Evolutionary conservation across 1,139 yeast species (phyloP), one percentile per base, ranked within the genome.

Genomic region (Tardiomyces digboiensis): DNA sequence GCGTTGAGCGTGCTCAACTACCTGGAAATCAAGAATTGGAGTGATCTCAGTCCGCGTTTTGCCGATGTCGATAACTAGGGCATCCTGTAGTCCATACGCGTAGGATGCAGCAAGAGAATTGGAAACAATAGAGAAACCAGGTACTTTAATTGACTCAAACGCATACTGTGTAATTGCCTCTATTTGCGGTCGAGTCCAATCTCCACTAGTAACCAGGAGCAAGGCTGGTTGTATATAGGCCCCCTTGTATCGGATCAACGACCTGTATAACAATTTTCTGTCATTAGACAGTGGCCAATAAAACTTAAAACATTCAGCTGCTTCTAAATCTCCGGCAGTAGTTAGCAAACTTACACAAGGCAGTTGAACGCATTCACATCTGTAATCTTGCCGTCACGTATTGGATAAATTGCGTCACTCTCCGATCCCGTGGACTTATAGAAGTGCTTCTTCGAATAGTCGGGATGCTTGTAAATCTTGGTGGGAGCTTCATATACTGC

Each of bases 21-120:
- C 71, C 47, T 79, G 78, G 56, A 78, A 85, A 46, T 85, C 93
- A 40, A 84, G 65, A 20, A 91, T 77, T 1, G 96, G 93, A 5
- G 82, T 73, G 37, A 91, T 71, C 59, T 87, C 95, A 1, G 87
- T 77, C 53, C 80, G 76, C 38, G 80, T 77, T 48, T 72, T 69
- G 19, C 97, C 97, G 39, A 91, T 72, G 61, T 91, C 95, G 40
- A 91, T 78, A 19, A 91, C 86, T 36, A 82, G 64, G 1, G 91
- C 75, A 46, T 72, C 76, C 22, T 64, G 62, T 18, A 79, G 67
- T 10, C 81, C 80, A 58, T 82, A 74, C 0, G 96, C 93, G 62
- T 80, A 88, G 13, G 82, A 70, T 1, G 89, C 71, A 4, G 89
- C 85, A 40, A 88, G 66, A 1, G 91, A 71, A 36, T 75, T 67